Conservation (phyloP, 257 asterid genomes). For the Ilex aquifolium region DNA sequence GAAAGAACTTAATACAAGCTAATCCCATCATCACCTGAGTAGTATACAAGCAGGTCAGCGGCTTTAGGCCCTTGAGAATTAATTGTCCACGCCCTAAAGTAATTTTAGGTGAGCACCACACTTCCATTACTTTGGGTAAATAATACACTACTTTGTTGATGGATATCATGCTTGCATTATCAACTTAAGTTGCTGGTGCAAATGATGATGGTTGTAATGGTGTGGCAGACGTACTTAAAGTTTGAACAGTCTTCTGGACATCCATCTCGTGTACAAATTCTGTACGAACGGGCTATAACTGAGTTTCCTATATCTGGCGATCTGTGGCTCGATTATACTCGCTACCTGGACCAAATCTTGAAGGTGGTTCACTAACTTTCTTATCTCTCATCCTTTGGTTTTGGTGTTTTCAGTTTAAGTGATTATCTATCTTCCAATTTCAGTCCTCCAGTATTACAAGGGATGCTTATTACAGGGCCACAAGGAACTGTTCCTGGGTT, state of each 20-base stretch:
- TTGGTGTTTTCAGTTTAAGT: conserved; percentile 16
- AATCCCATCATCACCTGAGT: too few relatives aligned
- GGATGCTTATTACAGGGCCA: conserved; percentile 75
- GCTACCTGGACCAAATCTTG: conserved; percentile 78
- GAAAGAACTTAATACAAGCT: too few relatives aligned
- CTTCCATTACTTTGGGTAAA: too few relatives aligned
- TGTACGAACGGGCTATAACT: conserved; percentile 84
- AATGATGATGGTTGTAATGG: conserved; percentile 10
- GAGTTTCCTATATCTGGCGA: conserved; percentile 75
- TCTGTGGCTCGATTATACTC: conserved; percentile 78
- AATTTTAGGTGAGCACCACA: too few relatives aligned
- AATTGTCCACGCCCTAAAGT: too few relatives aligned
- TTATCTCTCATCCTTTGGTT: conserved; percentile 6
- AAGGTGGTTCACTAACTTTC: conserved; percentile 48
- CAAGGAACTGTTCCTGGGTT: conserved; percentile 94
- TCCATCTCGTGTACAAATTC: conserved; percentile 89
- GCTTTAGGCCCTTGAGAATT: too few relatives aligned
- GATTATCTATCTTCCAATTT: conserved; percentile 10
- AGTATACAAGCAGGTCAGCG: too few relatives aligned
- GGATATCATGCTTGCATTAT: background rate
- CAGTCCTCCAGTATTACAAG: conserved; percentile 80
- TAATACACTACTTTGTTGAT: too few relatives aligned
- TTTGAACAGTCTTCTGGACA: conserved; percentile 92
- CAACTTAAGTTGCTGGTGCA: background rate
- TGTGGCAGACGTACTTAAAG: conserved; percentile 68